Evolutionary conservation across 768 basidiomycete genomes (phyloP), one percentile per base, ranked within the genome.

Genomic region (Cystofilobasidium capitatum): DNA sequence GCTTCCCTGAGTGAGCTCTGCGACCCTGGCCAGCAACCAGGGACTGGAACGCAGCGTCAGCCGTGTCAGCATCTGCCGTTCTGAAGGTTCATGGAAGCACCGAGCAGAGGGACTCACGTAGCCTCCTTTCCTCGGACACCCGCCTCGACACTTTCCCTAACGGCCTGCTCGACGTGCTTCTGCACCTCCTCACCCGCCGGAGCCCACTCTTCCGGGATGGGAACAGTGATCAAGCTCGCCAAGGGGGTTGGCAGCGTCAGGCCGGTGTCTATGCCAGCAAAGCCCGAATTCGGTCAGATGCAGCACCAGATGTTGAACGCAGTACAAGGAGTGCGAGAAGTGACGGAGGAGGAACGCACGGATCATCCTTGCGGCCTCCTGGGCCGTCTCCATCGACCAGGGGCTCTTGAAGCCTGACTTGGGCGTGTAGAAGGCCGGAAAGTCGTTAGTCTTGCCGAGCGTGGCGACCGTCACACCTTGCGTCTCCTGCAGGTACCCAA

Each of bases 391-490:
- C 5, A 88, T 80, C 60, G 81, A 82, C 88, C 91, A 94, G 4
- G 92, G 88, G 26, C 85, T 85, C 89, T 88, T 80, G 75, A 86
- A 85, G 0, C 94, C 94, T 70, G 90, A 92, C 60, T 79, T 80
- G 22, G 88, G 86, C 16, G 85, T 83, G 76, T 91, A 99, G 79
- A 99, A 99, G 0, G 93, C 96, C 2, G 96, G 96, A 72, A 98
- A 98, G 71, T 92, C 88, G 22, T 82, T 80, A 0, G 85, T 84
- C 54, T 82, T 73, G 0, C 85, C 84, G 72, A 88, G 93, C 0
- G 89, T 83, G 5, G 93, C 76, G 1, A 96, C 92, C 2, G 91
- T 90, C 16, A 97, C 91, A 2, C 94, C 94, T 42, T 93, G 83
- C 0, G 93, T 93, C 84, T 98, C 94, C 91, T 94, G 70, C 33